Evolutionary conservation across 495 filamentous ascomycete species (phyloP).

Genomic region (Neurospora sp.): DNA sequence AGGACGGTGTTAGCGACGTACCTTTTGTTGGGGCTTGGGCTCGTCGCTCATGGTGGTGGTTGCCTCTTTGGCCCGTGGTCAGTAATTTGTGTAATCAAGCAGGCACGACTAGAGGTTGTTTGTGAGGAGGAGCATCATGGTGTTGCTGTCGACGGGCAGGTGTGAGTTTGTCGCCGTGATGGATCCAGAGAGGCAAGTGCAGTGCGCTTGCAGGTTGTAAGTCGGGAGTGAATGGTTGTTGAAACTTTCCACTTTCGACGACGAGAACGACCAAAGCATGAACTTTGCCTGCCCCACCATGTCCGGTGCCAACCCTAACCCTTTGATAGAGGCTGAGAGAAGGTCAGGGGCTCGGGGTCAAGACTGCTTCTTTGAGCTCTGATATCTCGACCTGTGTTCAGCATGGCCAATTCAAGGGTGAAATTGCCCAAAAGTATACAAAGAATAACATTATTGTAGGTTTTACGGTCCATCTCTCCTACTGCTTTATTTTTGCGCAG

Average conservation of each 20-base stretch:
- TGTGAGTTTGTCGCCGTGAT: not conserved
- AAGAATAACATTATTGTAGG: not conserved
- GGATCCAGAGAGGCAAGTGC: not conserved
- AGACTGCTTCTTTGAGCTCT: not conserved
- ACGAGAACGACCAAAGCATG: not conserved
- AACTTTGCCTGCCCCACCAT: not conserved
- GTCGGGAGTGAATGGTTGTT: not conserved
- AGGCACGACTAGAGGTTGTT: not conserved
- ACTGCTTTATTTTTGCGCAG: conserved; percentile 11
- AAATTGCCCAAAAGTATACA: not conserved
- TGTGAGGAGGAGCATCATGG: not conserved
- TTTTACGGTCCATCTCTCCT: not conserved
- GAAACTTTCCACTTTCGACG: not conserved
- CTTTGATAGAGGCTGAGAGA: not conserved
- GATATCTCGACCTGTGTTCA: not conserved
- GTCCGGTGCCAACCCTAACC: not conserved
- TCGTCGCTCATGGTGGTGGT: not conserved
- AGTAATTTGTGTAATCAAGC: not conserved
- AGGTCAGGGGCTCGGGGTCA: not conserved
- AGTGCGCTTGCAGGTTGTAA: not conserved
- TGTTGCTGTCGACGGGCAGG: not conserved
- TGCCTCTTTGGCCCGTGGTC: not conserved
- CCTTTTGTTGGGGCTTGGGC: not conserved
- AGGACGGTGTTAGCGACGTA: not conserved
- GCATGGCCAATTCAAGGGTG: not conserved